A percentile compares a stretch with the other conserved stretches of the same genome.
These are phyloP conservation scores for Kwoniella sp. DNA, from an alignment of 768 basidiomycete species.

Conservation along the genomic window DNA sequence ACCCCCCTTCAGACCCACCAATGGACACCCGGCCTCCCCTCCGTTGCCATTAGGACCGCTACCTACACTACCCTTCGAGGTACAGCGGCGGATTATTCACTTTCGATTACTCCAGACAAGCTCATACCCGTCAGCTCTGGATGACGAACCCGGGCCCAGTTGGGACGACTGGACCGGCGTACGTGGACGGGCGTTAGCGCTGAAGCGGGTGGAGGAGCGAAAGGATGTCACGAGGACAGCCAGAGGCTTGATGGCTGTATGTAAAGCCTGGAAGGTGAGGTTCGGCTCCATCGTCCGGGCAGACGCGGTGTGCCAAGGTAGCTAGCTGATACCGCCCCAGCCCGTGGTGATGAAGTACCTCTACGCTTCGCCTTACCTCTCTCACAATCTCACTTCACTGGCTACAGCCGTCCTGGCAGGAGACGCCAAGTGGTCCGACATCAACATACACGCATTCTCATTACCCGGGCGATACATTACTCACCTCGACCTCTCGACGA, in stretches of 20 bases:
- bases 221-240: slow-evolving; percentile 22
- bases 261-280: slow-evolving; percentile 44
- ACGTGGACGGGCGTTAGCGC: slow-evolving; percentile 4
- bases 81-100: slow-evolving; percentile 33
- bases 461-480: slow-evolving; percentile 85
- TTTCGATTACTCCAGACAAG: slow-evolving; percentile 21
- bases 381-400: slow-evolving; percentile 18
- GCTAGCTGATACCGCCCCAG: slow-evolving; percentile 16
- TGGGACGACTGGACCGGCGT: slow-evolving; percentile 27
- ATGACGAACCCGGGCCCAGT: neutral
- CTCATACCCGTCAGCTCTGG: neutral
- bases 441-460: slow-evolving; percentile 79
- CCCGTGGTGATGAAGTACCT: slow-evolving; percentile 31
- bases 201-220: slow-evolving; percentile 14
- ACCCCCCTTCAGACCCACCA: slow-evolving; percentile 1
- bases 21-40: neutral
- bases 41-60: neutral
- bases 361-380: slow-evolving; percentile 29
- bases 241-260: slow-evolving; percentile 33
- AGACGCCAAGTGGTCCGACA: slow-evolving; percentile 80
- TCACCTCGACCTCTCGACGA: slow-evolving; percentile 63
- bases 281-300: neutral
- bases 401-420: slow-evolving; percentile 58
- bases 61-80: slow-evolving; percentile 31
- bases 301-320: neutral